Conservation (phyloP, 495 filamentous ascomycete species). For the Aspergillus steynii region DNA sequence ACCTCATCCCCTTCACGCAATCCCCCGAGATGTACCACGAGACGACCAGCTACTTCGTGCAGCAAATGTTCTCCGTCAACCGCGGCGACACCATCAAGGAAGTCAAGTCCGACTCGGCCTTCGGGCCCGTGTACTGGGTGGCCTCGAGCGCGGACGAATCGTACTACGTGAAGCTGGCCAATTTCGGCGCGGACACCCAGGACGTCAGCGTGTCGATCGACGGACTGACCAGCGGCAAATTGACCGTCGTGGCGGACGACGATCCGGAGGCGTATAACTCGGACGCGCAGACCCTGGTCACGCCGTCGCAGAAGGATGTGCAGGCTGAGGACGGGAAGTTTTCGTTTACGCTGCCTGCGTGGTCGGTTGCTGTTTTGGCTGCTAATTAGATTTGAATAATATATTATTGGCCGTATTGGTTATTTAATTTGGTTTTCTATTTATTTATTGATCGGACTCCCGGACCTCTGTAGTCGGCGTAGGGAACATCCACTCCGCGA, state of each 20-base stretch:
- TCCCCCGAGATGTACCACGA: conserved; percentile 33
- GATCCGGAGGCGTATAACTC: conserved; percentile 40
- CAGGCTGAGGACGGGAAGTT: conserved; percentile 10
- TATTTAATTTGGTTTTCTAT: background rate
- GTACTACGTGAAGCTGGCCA: conserved; percentile 27
- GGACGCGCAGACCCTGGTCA: conserved; percentile 18
- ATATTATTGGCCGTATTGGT: background rate
- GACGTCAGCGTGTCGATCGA: conserved; percentile 29
- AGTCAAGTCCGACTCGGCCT: conserved; percentile 30
- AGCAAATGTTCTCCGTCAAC: conserved; percentile 48
- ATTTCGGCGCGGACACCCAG: conserved; percentile 21
- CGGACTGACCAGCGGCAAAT: conserved; percentile 30
- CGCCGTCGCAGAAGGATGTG: conserved; percentile 13
- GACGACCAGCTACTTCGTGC: conserved; percentile 25
- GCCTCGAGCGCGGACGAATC: conserved; percentile 38
- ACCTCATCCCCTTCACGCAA: conserved; percentile 36
- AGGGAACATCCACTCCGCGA: no score
- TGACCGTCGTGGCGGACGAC: conserved; percentile 36
- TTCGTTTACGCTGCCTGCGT: conserved; percentile 13
- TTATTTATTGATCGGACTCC: no score
- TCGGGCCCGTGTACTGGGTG: conserved; percentile 58
- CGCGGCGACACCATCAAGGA: conserved; percentile 51
- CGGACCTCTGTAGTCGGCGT: no score
- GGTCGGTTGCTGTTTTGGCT: conserved; percentile 15
- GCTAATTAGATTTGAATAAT: conserved; percentile 1